Evolutionary conservation across 2,329 filamentous ascomycete species (phyloP), one percentile per base, ranked within the genome.

Genomic region (Fusarium longipes): DNA sequence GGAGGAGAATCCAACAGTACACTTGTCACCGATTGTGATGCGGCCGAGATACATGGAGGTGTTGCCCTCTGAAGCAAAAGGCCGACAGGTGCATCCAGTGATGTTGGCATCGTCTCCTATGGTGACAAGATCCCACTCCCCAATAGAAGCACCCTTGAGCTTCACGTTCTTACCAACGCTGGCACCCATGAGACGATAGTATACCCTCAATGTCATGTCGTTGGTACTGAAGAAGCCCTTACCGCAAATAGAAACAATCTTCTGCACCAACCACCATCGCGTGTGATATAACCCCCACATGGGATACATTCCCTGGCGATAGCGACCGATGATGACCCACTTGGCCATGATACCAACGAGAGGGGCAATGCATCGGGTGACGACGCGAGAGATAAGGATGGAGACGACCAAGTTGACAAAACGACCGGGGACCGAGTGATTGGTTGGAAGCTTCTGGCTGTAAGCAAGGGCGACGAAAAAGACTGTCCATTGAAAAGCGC

Each of bases 211-310:
- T 1, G 56, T 61, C 4, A 2, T 2, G 2, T 61, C 57, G 7
- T 22, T 61, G 2, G 27, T 8, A 2, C 5, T 5, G 10, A 61
- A 61, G 17, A 60, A 61, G 0, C 56, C 57, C 12, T 12, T 29
- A 5, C 56, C 45, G 0, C 57, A 61, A 8, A 61, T 43, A 0
- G 45, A n/a, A 6, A 61, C 32, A 0, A 61, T 61, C 56, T 61
- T 61, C 17, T 61, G 57, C 6, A 61, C 38, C 29, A 61, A 15
- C 57, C 57, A 61, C 57, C 57, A 61, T 10, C 57, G 27, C 0
- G 57, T 61, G n/a, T 61, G 57, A 14, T 61, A 61, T 1, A 44
- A 14, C 12, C 57, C 57, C 57, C 57, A 61, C 57, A 61, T 61
- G 0, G 57, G 57, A 4, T 61, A 61, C 1, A 61, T 24, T 0